Base-by-base conservation (phyloP, 148 eudicot genomes). In the Rhododendron molle region DNA sequence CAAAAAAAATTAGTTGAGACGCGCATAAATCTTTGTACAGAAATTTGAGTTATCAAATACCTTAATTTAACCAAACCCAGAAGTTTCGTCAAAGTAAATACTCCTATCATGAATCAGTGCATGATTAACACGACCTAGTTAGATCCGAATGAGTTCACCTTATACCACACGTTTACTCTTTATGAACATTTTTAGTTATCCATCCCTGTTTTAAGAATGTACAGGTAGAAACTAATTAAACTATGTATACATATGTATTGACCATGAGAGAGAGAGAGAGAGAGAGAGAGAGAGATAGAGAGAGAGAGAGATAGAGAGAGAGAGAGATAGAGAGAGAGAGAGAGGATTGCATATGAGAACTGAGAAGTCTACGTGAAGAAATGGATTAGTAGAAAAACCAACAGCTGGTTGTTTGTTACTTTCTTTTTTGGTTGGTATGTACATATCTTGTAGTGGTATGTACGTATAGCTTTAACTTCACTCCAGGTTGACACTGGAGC, bases 401-500 rank as follows among this genome's bases (percentile, higher is more conserved):
- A 81, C 15, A 62, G 20, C 50, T 73, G 83, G 74, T 88, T 71
- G 86, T 78, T 84, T 86, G 88, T 85, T 85, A 87, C 84, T 88
- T 58, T 81, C 84, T 69, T 50, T 40, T 86, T 83, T 76, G 40
- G 86, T 83, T 82, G 89, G 89, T 87, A 76, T 52, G 76, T 88
- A 85, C 52, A 6, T 81, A 83, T 56, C 43, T 8, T 26, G 4
- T 67, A 26, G 32, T 67, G 10, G 18, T 71, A 7, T 14, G 14
- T 74, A 4, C 30, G 2, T 43, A 83, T 32, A 38, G 12, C 36
- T 50, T 92, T 88, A 88, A 81, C 88, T 56, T 84, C 88, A 93
- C 95, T 92, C 93, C 81, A 89, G 87, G 84, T 91, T 91, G 93
- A 90, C 93, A 88, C 86, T 81, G 85, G 86, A 89, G 85, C 92